Conservation (phyloP, 192 early-diverging fungal genomes). For the Podila minutissima region DNA sequence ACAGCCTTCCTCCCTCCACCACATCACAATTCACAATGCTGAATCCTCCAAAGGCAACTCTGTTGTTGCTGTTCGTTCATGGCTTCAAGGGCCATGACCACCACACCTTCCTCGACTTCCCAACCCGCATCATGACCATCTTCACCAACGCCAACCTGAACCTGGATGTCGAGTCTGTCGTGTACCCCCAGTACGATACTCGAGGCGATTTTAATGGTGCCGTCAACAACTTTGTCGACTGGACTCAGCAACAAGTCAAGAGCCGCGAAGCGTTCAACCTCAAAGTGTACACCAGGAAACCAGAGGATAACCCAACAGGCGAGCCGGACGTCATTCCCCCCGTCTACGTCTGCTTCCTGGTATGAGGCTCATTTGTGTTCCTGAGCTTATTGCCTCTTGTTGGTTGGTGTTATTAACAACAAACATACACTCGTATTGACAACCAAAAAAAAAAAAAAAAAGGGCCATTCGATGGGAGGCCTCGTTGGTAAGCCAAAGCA, state of each 20-base stretch:
- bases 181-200: constrained; percentile 69
- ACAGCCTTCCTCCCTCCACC: background rate
- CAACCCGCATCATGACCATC: constrained; percentile 56
- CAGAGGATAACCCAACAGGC: constrained; percentile 1
- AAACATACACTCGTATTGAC: too few species aligned
- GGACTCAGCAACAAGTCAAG: constrained; percentile 57
- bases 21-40: constrained; percentile 12
- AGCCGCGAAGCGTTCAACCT: constrained; percentile 32
- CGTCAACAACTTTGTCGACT: constrained; percentile 56
- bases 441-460: too few species aligned
- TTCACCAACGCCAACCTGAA: constrained; percentile 48
- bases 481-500: constrained; percentile 59
- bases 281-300: constrained; percentile 1
- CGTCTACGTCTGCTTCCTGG: constrained; percentile 37
- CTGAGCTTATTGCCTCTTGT: too few species aligned
- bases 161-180: constrained; percentile 56
- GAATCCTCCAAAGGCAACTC: constrained; percentile 36
- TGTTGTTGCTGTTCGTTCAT: constrained; percentile 66
- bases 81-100: constrained; percentile 66
- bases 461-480: constrained; percentile 69
- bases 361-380: too few species aligned
- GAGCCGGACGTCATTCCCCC: constrained; percentile 8
- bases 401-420: too few species aligned
- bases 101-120: constrained; percentile 60
- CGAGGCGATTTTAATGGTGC: constrained; percentile 59